Percentiles rank a stretch among this genome's conserved stretches.
phyloP scores from a whole-genome alignment of 257 asterid genomes.

The Solanum megistacrolobum region DNA sequence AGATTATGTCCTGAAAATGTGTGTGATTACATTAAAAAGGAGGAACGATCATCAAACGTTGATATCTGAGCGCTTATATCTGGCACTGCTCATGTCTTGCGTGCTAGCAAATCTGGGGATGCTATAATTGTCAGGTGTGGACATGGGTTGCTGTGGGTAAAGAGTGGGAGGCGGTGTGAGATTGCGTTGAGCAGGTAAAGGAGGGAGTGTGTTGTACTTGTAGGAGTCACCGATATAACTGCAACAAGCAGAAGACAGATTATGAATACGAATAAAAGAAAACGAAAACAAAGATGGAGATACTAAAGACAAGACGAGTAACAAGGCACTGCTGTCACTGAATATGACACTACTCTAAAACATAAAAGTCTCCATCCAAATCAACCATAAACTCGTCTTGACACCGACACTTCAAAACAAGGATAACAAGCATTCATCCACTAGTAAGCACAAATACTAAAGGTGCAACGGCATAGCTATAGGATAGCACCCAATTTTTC shows the following conservation, averaged over 20 bases:
- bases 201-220: slow-evolving; percentile 77
- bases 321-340: not conserved
- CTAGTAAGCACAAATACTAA: not conserved
- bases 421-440: not conserved
- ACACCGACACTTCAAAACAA: not conserved
- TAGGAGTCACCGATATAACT: slow-evolving; percentile 49
- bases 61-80: slow-evolving; percentile 74
- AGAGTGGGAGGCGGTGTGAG: slow-evolving; percentile 96
- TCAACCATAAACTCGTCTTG: not conserved
- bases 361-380: not conserved
- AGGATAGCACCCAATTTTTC: too few relatives aligned
- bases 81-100: slow-evolving; percentile 36
- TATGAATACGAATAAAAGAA: not conserved
- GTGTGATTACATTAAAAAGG: not conserved
- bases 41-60: slow-evolving; percentile 37
- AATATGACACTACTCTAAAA: not conserved
- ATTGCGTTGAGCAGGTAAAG: slow-evolving; percentile 90
- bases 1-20: not conserved
- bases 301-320: not conserved
- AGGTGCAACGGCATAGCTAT: not conserved
- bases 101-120: slow-evolving; percentile 54
- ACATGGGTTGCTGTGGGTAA: slow-evolving; percentile 96
- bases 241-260: slow-evolving; percentile 1
- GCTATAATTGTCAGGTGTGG: slow-evolving; percentile 70
- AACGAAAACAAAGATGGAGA: not conserved